A percentile compares a stretch with the other conserved stretches of the same genome.
These are phyloP conservation scores for Helminthosporium solani DNA, from an alignment of 2,329 filamentous ascomycete species.

Conservation along the genomic window DNA sequence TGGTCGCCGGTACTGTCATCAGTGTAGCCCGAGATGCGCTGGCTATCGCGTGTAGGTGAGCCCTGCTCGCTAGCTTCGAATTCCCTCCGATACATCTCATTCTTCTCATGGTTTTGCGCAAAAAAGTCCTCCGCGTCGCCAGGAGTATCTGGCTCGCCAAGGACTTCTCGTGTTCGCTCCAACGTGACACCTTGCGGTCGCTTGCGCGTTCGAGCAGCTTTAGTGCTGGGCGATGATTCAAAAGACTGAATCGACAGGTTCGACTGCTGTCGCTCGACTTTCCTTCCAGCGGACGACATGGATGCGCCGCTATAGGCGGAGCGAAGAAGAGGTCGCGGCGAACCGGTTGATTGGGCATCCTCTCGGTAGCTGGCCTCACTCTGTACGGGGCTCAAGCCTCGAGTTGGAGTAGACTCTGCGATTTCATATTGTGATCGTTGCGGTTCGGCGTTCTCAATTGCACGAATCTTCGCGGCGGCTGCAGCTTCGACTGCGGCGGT, in stretches of 20 bases:
- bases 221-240: constrained; percentile 59
- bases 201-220: constrained; percentile 55
- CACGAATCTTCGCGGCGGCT: constrained; percentile 42
- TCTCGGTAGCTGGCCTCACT: constrained; percentile 78
- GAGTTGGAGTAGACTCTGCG: constrained; percentile 44
- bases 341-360: constrained; percentile 23
- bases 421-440: constrained; percentile 42
- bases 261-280: constrained; percentile 53
- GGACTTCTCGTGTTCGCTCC: constrained; percentile 53
- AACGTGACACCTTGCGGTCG: constrained; percentile 56
- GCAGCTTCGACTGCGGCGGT: constrained; percentile 30
- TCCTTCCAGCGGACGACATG: constrained; percentile 63
- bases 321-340: constrained; percentile 51
- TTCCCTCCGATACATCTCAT: constrained; percentile 56
- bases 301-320: constrained; percentile 47
- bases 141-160: constrained; percentile 38
- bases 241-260: constrained; percentile 61
- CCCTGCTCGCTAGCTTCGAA: constrained; percentile 50
- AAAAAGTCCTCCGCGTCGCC: constrained; percentile 53
- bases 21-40: constrained; percentile 52
- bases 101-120: constrained; percentile 57
- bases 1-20: constrained; percentile 57
- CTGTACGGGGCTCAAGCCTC: constrained; percentile 82
- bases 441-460: constrained; percentile 35
- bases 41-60: constrained; percentile 56